Evolutionary conservation across 2,329 filamentous ascomycete species (phyloP).

Genomic region (Clonostachys solani): DNA sequence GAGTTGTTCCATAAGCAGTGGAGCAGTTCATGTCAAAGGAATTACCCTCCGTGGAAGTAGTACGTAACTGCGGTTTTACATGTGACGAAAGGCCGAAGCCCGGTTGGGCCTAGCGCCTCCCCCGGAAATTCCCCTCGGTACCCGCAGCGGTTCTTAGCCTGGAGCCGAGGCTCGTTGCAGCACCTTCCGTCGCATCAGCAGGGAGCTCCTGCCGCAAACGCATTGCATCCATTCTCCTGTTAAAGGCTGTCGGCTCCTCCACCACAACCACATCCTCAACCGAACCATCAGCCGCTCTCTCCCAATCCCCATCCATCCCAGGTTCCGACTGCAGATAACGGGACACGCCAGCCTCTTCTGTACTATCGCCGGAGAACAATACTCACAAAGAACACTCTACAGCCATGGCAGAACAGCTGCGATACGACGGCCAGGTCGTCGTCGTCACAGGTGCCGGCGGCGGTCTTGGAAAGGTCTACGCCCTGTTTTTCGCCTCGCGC

Average conservation of each 20-base stretch:
- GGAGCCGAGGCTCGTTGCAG: background rate
- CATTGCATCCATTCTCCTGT: background rate
- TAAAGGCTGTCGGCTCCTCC: constrained; percentile 1
- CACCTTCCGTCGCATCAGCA: background rate
- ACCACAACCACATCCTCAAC: background rate
- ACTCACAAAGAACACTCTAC: constrained; percentile 8
- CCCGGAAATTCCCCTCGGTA: background rate
- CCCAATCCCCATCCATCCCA: constrained; percentile 1
- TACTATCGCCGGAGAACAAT: background rate
- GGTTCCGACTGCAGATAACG: background rate
- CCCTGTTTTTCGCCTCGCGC: constrained; percentile 85
- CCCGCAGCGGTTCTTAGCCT: background rate
- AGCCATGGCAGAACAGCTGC: constrained; percentile 63
- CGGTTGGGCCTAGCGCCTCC: background rate
- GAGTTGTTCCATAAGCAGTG: too few species aligned
- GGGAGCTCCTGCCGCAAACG: background rate
- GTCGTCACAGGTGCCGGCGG: constrained; percentile 80
- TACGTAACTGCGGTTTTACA: background rate
- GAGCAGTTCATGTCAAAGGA: too few species aligned
- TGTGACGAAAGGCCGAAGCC: background rate
- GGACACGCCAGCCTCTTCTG: background rate
- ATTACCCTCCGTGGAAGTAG: too few species aligned
- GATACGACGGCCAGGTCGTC: constrained; percentile 81
- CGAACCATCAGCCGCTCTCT: background rate
- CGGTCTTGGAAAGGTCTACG: constrained; percentile 76